Evolutionary conservation across 2,329 filamentous ascomycete genomes (phyloP).

Genomic region (Ophiostoma sp.): DNA sequence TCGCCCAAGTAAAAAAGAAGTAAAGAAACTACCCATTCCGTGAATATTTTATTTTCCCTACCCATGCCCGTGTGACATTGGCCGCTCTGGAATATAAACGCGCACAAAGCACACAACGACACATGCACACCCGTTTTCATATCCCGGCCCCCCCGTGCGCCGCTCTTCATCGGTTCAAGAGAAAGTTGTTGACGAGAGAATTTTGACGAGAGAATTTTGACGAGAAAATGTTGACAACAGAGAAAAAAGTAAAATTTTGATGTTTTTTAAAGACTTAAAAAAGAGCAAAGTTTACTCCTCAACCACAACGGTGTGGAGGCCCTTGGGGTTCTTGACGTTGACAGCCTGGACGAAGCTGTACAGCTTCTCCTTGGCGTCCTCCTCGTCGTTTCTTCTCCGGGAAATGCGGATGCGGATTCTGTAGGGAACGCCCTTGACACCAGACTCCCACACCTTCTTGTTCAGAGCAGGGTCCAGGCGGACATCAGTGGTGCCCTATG

Average conservation of each 20-base stretch:
- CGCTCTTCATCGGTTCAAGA: not conserved
- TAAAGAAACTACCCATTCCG: slow-evolving; percentile 20
- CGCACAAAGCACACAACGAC: slow-evolving; percentile 6
- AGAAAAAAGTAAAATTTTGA: slow-evolving; percentile 5
- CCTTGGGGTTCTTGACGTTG: slow-evolving; percentile 99
- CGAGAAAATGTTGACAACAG: not conserved
- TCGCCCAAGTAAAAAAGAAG: slow-evolving; percentile 21
- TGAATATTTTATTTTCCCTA: slow-evolving; percentile 18
- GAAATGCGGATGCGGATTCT: slow-evolving; percentile 97
- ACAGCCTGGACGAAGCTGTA: slow-evolving; percentile 99
- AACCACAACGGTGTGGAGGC: slow-evolving; percentile 86
- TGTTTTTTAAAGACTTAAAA: slow-evolving; percentile 10
- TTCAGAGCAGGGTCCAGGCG: slow-evolving; percentile 97
- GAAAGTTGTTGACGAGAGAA: not conserved
- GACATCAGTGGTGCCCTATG: slow-evolving; percentile 89
- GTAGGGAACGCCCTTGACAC: slow-evolving; percentile 98
- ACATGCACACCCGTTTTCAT: slow-evolving; percentile 11
- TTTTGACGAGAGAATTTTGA: not conserved
- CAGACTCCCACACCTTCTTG: slow-evolving; percentile 99
- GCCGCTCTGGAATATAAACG: not conserved
- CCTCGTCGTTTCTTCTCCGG: slow-evolving; percentile 99
- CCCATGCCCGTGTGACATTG: slow-evolving; percentile 20
- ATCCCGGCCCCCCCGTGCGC: not conserved
- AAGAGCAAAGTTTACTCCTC: slow-evolving; percentile 52
- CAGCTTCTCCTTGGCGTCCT: slow-evolving; percentile 98